Conservation (phyloP, 2,329 filamentous ascomycete species). For the Claviceps quebecensis region DNA sequence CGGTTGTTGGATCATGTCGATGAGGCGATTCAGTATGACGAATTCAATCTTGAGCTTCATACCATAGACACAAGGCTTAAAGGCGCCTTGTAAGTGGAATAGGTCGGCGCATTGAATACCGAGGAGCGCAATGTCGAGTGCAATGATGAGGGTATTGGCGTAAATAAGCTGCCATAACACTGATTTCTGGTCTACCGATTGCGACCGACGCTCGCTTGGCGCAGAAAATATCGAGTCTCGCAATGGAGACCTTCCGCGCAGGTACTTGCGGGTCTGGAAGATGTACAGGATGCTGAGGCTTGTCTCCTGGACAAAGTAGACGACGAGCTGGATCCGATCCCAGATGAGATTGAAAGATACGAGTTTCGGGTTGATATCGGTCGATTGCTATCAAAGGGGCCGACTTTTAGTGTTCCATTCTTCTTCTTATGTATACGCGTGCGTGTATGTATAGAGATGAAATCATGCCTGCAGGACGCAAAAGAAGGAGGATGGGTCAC, state of each 20-base stretch:
- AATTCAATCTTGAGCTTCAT: constrained; percentile 27
- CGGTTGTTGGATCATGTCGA: constrained; percentile 13
- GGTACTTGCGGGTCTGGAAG: constrained; percentile 8
- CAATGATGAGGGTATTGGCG: constrained; percentile 31
- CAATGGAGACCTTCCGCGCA: constrained; percentile 6
- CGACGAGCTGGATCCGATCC: constrained; percentile 38
- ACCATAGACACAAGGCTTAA: constrained; percentile 24
- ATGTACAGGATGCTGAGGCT: constrained; percentile 38
- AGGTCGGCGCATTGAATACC: constrained; percentile 22
- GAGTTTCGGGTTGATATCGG: constrained; percentile 11
- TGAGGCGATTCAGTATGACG: constrained; percentile 24
- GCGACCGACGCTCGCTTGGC: constrained; percentile 9
- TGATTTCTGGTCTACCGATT: constrained; percentile 10
- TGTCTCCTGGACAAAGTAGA: constrained; percentile 38
- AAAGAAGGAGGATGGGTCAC: constrained; percentile 4
- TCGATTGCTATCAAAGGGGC: constrained; percentile 13
- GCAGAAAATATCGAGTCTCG: constrained; percentile 23
- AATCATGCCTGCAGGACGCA: too few relatives aligned
- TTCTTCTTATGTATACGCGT: too few relatives aligned
- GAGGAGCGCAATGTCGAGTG: constrained; percentile 29
- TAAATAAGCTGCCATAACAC: constrained; percentile 25
- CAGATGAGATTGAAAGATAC: constrained; percentile 21
- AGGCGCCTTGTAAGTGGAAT: constrained; percentile 23
- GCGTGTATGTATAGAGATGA: too few relatives aligned
- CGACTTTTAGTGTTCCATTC: neutral